phyloP scores from a whole-genome alignment of 177 flowering plant species.

The Vitis hybrid region DNA sequence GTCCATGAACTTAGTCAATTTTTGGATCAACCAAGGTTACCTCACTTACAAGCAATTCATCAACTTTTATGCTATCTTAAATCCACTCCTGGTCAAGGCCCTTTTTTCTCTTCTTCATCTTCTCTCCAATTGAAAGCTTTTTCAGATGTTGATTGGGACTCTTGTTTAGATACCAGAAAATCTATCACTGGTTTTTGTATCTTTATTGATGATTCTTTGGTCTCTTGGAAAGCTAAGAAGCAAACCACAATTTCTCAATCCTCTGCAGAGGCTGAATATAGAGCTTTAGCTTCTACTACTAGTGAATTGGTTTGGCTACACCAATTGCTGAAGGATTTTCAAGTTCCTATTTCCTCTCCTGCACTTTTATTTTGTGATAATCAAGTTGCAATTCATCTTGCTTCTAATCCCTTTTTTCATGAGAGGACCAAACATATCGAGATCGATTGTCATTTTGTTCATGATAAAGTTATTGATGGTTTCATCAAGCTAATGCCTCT shows the following conservation, averaged over 20 bases:
- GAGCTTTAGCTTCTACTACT: background rate
- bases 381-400: background rate
- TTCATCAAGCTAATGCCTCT: background rate
- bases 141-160: background rate
- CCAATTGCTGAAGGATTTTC: no score
- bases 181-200: no score
- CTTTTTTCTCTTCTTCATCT: background rate
- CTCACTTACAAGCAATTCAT: background rate
- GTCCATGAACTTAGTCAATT: background rate
- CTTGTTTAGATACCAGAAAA: no score
- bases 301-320: background rate
- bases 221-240: no score
- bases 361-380: background rate
- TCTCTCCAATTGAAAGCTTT: background rate
- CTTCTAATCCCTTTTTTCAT: background rate
- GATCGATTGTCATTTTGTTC: background rate
- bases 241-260: no score
- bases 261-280: background rate
- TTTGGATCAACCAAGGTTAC: background rate
- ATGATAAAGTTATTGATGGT: background rate
- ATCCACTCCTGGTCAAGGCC: background rate
- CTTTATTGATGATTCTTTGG: no score
- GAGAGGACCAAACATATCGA: background rate
- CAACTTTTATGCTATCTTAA: background rate
- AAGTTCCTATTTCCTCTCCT: background rate